These are phyloP conservation scores for Oxytropis ochrocephala DNA, from an alignment of 306 rosid species.

Conservation along the genomic window DNA sequence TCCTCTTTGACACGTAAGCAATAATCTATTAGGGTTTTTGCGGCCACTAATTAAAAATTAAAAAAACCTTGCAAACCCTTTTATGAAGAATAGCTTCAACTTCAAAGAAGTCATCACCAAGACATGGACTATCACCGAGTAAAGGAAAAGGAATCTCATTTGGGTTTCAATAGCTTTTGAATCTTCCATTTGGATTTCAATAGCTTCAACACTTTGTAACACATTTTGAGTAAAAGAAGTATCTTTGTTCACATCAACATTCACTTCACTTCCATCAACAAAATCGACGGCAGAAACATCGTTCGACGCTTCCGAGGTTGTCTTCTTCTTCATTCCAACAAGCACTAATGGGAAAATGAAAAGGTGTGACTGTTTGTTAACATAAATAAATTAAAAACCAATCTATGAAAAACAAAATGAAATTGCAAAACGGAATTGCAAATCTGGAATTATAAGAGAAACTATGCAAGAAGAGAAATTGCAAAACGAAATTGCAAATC, in stretches of 20 bases:
- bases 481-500: too few species aligned
- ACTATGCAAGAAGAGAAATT: too few species aligned
- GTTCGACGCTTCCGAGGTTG: conserved; percentile 32
- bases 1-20: too few species aligned
- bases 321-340: conserved; percentile 28
- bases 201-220: too few species aligned
- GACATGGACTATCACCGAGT: conserved; percentile 33
- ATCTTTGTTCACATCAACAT: not conserved
- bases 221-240: conserved; percentile 9
- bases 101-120: conserved; percentile 61
- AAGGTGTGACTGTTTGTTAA: not conserved
- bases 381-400: not conserved
- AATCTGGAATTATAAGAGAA: too few species aligned
- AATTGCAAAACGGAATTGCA: too few species aligned
- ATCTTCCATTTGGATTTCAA: too few species aligned
- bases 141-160: conserved; percentile 12
- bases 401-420: conserved; percentile 3
- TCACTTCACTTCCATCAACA: not conserved
- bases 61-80: conserved; percentile 66
- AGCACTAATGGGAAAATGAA: not conserved
- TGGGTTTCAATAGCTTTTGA: too few species aligned
- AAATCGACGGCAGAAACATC: conserved; percentile 9
- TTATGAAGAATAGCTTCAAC: conserved; percentile 76
- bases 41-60: too few species aligned
- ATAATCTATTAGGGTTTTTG: too few species aligned